Percentiles rank a stretch among this genome's conserved stretches.
phyloP scores from a whole-genome alignment of 768 basidiomycete species.

The Termitomyces sp. region DNA sequence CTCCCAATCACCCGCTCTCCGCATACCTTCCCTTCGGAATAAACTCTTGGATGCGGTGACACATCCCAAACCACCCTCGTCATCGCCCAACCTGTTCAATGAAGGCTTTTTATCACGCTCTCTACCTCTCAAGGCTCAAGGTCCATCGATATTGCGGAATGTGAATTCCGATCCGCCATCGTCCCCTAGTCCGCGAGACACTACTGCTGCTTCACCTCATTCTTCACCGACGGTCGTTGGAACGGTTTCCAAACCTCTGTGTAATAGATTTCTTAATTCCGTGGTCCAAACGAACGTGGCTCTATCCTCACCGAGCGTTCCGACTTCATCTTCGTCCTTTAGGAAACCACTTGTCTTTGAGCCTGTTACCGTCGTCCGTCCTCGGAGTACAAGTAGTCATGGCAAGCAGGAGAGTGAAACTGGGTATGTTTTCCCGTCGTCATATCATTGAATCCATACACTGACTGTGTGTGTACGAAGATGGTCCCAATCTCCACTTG shows the following conservation, averaged over 20 bases:
- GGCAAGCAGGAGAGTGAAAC: neutral
- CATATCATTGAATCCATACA: no score
- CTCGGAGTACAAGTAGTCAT: neutral
- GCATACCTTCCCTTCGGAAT: neutral
- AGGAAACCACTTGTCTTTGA: constrained; percentile 20
- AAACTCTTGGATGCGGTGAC: constrained; percentile 5
- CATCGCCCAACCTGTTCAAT: constrained; percentile 4
- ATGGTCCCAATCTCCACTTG: neutral
- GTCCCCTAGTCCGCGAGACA: neutral
- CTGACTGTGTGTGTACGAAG: neutral
- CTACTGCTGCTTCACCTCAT: neutral
- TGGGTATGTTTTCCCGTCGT: neutral
- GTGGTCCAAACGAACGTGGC: constrained; percentile 3
- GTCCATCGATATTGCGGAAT: neutral
- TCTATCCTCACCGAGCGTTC: constrained; percentile 18
- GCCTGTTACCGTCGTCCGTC: constrained; percentile 5
- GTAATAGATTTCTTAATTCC: constrained; percentile 1
- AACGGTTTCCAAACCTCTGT: neutral
- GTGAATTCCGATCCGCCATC: neutral
- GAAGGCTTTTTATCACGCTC: neutral
- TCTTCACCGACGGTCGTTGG: constrained; percentile 7
- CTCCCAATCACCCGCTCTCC: neutral
- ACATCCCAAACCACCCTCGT: constrained; percentile 1
- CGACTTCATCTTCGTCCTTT: neutral
- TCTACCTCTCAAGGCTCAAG: neutral